Conservation (phyloP, 495 filamentous ascomycete species). For the Penicillium coffeae region DNA sequence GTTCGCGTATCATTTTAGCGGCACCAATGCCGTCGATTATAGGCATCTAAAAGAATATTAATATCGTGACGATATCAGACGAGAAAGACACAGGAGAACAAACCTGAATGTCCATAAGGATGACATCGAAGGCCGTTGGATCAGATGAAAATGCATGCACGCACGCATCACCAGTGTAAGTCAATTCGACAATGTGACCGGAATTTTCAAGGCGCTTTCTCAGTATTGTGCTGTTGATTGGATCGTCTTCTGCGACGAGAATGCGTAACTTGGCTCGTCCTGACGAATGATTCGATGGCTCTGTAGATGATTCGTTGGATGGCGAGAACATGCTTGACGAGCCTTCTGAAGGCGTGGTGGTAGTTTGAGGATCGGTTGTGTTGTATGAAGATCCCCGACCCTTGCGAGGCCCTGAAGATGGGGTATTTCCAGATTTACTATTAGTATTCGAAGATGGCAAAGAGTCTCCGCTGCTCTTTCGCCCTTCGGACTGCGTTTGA, state of each 20-base stretch:
- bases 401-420: neutral
- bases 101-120: slow-evolving; percentile 94
- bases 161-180: slow-evolving; percentile 81
- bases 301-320: neutral
- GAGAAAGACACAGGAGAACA: slow-evolving; percentile 8
- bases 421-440: neutral
- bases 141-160: slow-evolving; percentile 60
- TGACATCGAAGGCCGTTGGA: slow-evolving; percentile 60
- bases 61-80: neutral
- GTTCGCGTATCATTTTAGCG: slow-evolving; percentile 72
- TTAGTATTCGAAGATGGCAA: neutral
- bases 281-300: slow-evolving; percentile 7
- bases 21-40: slow-evolving; percentile 80
- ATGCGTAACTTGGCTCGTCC: slow-evolving; percentile 47
- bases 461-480: neutral
- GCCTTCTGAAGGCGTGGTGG: neutral
- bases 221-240: slow-evolving; percentile 80
- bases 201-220: slow-evolving; percentile 73
- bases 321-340: neutral
- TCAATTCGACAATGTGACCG: slow-evolving; percentile 65
- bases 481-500: neutral
- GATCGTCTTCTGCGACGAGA: slow-evolving; percentile 83
- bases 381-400: neutral
- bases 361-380: neutral
- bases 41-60: slow-evolving; percentile 63